phyloP scores from a whole-genome alignment of 805 yeast genomes.

The Wickerhamomyces bisporus region DNA sequence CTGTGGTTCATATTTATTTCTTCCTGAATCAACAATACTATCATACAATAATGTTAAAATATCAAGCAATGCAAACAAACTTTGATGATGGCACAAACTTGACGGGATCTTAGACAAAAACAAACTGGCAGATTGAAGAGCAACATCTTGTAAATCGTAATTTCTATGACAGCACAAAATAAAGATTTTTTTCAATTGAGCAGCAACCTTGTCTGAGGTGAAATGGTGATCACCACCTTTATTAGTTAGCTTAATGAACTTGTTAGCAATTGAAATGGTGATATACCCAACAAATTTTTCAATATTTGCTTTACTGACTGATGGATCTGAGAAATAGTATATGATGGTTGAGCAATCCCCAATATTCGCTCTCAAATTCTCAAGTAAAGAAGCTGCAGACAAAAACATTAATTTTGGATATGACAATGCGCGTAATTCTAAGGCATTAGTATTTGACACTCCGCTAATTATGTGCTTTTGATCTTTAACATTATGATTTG shows the following conservation, averaged over 20 bases:
- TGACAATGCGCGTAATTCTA: conserved; percentile 51
- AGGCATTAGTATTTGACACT: conserved; percentile 35
- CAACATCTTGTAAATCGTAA: conserved; percentile 67
- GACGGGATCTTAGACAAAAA: conserved; percentile 69
- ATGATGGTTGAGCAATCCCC: conserved; percentile 81
- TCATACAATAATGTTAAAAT: conserved; percentile 71
- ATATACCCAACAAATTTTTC: conserved; percentile 64
- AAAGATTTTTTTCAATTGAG: conserved; percentile 64
- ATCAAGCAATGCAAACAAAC: conserved; percentile 78
- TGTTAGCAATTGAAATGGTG: conserved; percentile 52
- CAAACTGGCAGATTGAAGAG: conserved; percentile 69
- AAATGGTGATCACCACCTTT: conserved; percentile 52
- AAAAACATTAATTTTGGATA: conserved; percentile 82
- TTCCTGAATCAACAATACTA: conserved; percentile 77
- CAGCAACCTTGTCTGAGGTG: conserved; percentile 53
- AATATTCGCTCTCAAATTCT: conserved; percentile 66
- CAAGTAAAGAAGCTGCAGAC: conserved; percentile 76
- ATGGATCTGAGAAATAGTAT: conserved; percentile 81
- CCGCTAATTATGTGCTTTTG: conserved; percentile 56
- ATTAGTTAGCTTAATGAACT: conserved; percentile 43
- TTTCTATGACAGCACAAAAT: conserved; percentile 75
- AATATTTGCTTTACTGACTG: conserved; percentile 62
- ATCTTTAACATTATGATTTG: conserved; percentile 70
- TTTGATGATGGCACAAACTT: conserved; percentile 64
- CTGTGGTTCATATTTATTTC: conserved; percentile 82